Evolutionary conservation across 2,329 filamentous ascomycete genomes (phyloP), one percentile per base, ranked within the genome.

Genomic region (Penicillium verrucosum): DNA sequence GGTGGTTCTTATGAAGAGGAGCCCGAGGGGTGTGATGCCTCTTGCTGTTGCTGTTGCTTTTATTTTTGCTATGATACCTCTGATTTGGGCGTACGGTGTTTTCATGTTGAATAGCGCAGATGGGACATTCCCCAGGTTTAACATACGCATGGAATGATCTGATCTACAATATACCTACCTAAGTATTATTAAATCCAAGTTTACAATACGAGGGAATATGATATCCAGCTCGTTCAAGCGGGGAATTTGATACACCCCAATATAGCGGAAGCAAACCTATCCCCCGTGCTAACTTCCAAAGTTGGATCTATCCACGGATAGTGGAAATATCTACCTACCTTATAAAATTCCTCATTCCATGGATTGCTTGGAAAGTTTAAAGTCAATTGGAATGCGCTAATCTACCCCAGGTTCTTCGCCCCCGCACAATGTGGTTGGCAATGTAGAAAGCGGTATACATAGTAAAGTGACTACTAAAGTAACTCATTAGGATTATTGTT

Each of bases 61-160:
- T 8, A 14, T 32, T 42, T 37, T 46, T n/a, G 44, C 14, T 54
- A 41, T 48, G 51, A 54, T 54, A 54, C 51, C 44, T 49, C 37
- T 34, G 44, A 30, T 42, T 49, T 34, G 5, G 29, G 36, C 40
- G 49, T 16, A 27, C 11, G 8, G 40, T 45, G 21, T 34, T 21
- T 25, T 29, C 11, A 36, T 16, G 11, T 44, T 27, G 8, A 16
- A 43, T 2, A 51, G 18, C 11, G 16, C 21, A 30, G n/a, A 23
- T 50, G n/a, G 25, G 27, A 32, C 6, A 25, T 11, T 30, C 0
- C 0, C 27, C 4, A 8, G 10, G 11, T 16, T 46, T 34, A 23
- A 6, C 29, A 46, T 34, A 23, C 12, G 0, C 5, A 16, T 16
- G 12, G 36, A 21, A 8, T 4, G 10, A 4, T 30, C 5, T 8